phyloP scores from a whole-genome alignment of 1,139 yeast genomes.

The Wickerhamomyces sp. region DNA sequence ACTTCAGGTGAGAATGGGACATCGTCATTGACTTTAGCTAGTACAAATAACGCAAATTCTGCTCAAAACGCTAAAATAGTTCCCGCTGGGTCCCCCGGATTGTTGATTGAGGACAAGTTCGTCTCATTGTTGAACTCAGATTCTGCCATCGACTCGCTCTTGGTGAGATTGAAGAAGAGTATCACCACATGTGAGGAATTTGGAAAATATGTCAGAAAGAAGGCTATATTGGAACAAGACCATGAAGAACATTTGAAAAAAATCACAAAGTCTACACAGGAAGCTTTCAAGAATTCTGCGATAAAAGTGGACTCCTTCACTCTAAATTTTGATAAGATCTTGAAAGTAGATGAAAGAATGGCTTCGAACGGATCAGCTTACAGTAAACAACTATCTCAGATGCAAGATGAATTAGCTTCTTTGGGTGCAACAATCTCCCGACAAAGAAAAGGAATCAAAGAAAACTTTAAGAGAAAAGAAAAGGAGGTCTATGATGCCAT shows the following conservation, averaged over 20 bases:
- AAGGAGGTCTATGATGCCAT: constrained; percentile 82
- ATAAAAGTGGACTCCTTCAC: constrained; percentile 69
- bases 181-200: constrained; percentile 81
- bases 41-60: background rate
- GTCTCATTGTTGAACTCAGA: constrained; percentile 50
- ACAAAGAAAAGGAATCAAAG: constrained; percentile 71
- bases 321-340: constrained; percentile 57
- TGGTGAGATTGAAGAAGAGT: constrained; percentile 73
- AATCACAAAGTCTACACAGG: constrained; percentile 50
- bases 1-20: no score
- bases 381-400: constrained; percentile 72
- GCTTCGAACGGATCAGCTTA: constrained; percentile 70
- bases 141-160: constrained; percentile 57
- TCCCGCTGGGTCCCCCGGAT: constrained; percentile 21
- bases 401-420: constrained; percentile 83
- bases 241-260: constrained; percentile 71
- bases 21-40: constrained; percentile 3
- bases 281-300: constrained; percentile 43
- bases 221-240: constrained; percentile 75
- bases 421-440: constrained; percentile 64
- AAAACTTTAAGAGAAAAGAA: constrained; percentile 75
- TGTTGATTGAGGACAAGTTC: constrained; percentile 40
- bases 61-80: constrained; percentile 8
- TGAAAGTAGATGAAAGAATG: constrained; percentile 73
- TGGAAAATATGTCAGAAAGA: constrained; percentile 70